Evolutionary conservation across 495 filamentous ascomycete species (phyloP).

Genomic region (Venustampulla echinocandica): DNA sequence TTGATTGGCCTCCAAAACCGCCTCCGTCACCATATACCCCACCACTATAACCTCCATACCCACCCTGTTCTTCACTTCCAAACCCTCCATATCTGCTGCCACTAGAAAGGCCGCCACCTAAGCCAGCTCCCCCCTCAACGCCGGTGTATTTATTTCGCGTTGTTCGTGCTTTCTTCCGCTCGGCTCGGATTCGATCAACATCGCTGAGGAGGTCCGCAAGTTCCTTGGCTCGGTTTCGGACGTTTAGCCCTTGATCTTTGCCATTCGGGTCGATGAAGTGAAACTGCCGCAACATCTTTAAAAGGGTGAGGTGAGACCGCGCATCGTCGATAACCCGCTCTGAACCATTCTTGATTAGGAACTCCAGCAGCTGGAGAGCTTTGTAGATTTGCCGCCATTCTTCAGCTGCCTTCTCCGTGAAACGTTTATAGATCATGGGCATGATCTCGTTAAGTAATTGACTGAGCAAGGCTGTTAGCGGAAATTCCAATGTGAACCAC

Average conservation of each 20-base stretch:
- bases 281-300: constrained; percentile 98
- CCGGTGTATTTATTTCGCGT: constrained; percentile 93
- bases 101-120: constrained; percentile 41
- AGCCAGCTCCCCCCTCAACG: constrained; percentile 69
- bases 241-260: constrained; percentile 97
- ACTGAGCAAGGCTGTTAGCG: constrained; percentile 36
- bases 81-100: constrained; percentile 77
- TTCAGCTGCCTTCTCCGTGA: constrained; percentile 95
- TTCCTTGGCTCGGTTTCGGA: constrained; percentile 93
- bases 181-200: constrained; percentile 83
- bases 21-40: constrained; percentile 91
- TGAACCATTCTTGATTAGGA: constrained; percentile 95
- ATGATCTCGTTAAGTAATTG: constrained; percentile 98
- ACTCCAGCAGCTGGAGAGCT: constrained; percentile 91
- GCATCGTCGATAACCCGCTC: constrained; percentile 98
- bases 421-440: constrained; percentile 99
- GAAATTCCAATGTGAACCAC: neutral
- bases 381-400: constrained; percentile 99
- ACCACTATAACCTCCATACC: constrained; percentile 77
- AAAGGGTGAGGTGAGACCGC: constrained; percentile 81
- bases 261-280: constrained; percentile 95
- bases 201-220: constrained; percentile 87
- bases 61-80: constrained; percentile 57
- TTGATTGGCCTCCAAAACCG: constrained; percentile 63
- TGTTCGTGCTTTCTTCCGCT: constrained; percentile 85